phyloP scores from a whole-genome alignment of 148 eudicot species.

The Rhododendron molle region DNA sequence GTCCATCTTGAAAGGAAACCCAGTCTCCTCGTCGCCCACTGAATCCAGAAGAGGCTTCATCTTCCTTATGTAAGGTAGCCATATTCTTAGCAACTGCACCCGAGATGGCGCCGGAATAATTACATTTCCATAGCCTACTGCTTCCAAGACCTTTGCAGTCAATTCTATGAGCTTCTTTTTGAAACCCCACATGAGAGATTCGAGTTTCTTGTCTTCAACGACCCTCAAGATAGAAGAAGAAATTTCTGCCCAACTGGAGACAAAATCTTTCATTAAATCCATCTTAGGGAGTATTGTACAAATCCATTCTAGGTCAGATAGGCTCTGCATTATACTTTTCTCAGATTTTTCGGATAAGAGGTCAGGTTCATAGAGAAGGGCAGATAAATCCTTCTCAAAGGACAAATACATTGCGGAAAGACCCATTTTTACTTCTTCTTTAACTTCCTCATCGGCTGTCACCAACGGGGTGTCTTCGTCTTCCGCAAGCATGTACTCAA shows the following conservation, averaged over 20 bases:
- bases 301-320: slow-evolving; percentile 70
- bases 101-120: slow-evolving; percentile 47
- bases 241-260: slow-evolving; percentile 53
- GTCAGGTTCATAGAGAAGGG: slow-evolving; percentile 34
- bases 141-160: slow-evolving; percentile 65
- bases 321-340: slow-evolving; percentile 30
- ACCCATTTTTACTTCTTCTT: slow-evolving; percentile 45
- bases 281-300: slow-evolving; percentile 63
- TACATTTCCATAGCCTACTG: slow-evolving; percentile 84
- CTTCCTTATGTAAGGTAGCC: slow-evolving; percentile 81
- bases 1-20: slow-evolving; percentile 56
- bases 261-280: slow-evolving; percentile 75
- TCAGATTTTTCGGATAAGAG: slow-evolving; percentile 28
- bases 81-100: slow-evolving; percentile 47
- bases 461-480: slow-evolving; percentile 57
- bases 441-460: slow-evolving; percentile 53
- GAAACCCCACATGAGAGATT: slow-evolving; percentile 48
- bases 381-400: slow-evolving; percentile 43
- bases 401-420: slow-evolving; percentile 40
- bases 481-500: slow-evolving; percentile 83
- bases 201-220: slow-evolving; percentile 40
- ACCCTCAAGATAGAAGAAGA: slow-evolving; percentile 34
- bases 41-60: slow-evolving; percentile 64
- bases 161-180: slow-evolving; percentile 64
- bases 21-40: slow-evolving; percentile 28